Base-by-base conservation (phyloP, 2,329 filamentous ascomycete genomes). In the Neodidymelliopsis sp. region DNA sequence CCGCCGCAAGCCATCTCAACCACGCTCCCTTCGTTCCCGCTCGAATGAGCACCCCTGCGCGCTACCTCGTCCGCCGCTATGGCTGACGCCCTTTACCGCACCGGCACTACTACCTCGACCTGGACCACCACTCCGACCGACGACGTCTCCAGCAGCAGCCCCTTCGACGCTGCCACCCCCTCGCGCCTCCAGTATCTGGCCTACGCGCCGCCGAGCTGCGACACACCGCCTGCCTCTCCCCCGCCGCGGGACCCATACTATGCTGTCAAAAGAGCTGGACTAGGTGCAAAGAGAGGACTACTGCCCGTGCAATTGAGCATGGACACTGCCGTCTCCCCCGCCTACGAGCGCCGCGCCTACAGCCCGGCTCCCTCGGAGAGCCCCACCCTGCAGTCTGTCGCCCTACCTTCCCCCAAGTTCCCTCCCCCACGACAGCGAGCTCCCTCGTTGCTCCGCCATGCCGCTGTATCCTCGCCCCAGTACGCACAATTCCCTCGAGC, bases 321-420 rank as follows among this genome's bases (percentile, higher is more conserved):
- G 62, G 62, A 69, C 49, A 56, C 59, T 6, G 36, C 62, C 35
- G 38, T 44, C 9, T 38, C 56, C 3, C 58, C 65, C 19, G 63
- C 58, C 16, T 63, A 65, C 54, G 63, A 69, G 22, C 60, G 64
- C 44, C 53, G 56, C 18, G 51, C 57, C 19, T 67, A 69, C 50
- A 70, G 65, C 28, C 63, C 67, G 1, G 62, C 67, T 4, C 60
- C 62, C 10, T 59, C 60, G 11, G 59, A 65, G 18, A 72, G 67
- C 51, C 66, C 68, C 22, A 60, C 67, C 18, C 60, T 70, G 13
- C 61, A 56, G n/a, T 60, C 61, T 4, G 37, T 48, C 22, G 40
- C 57, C 25, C 49, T 68, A n/a, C 73, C 75, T 20, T 73, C 74
- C 38, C 75, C 76, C 27, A 74, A 78, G 46, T 68, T 75, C 16